Base-by-base conservation (phyloP, 2,329 filamentous ascomycete species). In the Rhynchosporium secalis region DNA sequence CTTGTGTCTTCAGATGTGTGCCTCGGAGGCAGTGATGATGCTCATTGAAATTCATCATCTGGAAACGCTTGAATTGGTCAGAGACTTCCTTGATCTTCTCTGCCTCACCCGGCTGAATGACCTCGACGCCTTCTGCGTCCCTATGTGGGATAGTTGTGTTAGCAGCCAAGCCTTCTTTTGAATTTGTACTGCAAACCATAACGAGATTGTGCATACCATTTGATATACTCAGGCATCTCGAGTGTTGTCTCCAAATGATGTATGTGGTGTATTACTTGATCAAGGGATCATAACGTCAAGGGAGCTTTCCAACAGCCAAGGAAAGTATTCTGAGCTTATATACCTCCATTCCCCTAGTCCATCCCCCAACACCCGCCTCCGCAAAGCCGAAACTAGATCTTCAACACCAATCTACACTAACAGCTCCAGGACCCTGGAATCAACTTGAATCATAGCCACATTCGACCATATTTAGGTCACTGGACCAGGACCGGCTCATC, bases 21-120 rank as follows among this genome's bases (percentile, higher is more conserved):
- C 62, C 65, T 47, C 65, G 45, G 5, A 66, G 36, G 45, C 65
- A 66, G 52, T 66, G 65, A 41, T 66, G 65, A 28, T 66, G 62
- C 29, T 66, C 65, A 40, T 66, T 66, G 55, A 66, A 66, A 33
- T 66, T 66, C 60, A 63, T 66, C 62, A 66, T 64, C 52, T 66
- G 62, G 41, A 66, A 66, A 15, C 62, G 62, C 47, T 66, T 66
- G 60, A 66, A 66, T 41, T 64, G 62, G 7, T 64, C 64, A 8
- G 64, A 64, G 1, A 66, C 64, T 20, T 62, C 62, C 38, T 62
- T 36, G 29, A 63, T 66, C 58, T 66, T 64, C 58, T 64, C 65
- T 31, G 52, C 29, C 58, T 66, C 65, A 4, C 65, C 65, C 0
- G 65, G 62, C 51, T 66, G 65, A 33, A 66, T 60, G 31, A 63